Base-by-base conservation (phyloP, 2,329 filamentous ascomycete genomes). In the Chrysosporium queenslandicum region DNA sequence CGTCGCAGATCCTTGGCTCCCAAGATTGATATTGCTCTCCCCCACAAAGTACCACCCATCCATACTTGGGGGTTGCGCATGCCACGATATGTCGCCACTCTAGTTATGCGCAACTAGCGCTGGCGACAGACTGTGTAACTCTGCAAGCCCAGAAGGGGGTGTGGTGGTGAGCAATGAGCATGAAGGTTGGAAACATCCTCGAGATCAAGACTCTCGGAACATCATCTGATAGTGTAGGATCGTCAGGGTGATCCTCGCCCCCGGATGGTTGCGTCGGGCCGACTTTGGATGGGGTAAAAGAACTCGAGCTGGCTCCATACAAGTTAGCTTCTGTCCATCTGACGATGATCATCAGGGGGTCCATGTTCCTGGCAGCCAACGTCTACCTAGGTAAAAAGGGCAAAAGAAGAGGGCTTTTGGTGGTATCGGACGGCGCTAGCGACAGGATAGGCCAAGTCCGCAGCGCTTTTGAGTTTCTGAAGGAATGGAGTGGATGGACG, bases 301-400 rank as follows among this genome's bases (percentile, higher is more conserved):
- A n/a, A n/a, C n/a, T 18, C n/a, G 18, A 14, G 14, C 14, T 14
- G 9, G 4, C n/a, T 37, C n/a, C 11, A 2, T n/a, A 2, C 4
- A 37, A 21, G 45, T 34, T 34, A 36, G 20, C 20, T 36, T 46
- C 14, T 18, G 45, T 25, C 45, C 30, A 36, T 16, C 45, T n/a
- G 45, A 47, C 32, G 46, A 32, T 32, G 46, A 49, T 49, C 46
- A 41, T 49, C 46, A 49, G 46, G 46, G 32, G 34, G 34, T 8
- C 46, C 46, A 49, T 49, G 46, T 41, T 14, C 32, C 46, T 40
- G 46, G 34, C 43, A 25, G 21, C 18, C 2, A 40, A 5, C 5
- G n/a, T 30, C 21, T 46, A 16, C 43, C 43, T 36, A 46, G 43
- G 43, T 9, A 7, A 6, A 34, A 12, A n/a, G 12, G 32, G 32